Evolutionary conservation across 139 green algal genomes (phyloP).

Genomic region (Micromonas commoda): DNA sequence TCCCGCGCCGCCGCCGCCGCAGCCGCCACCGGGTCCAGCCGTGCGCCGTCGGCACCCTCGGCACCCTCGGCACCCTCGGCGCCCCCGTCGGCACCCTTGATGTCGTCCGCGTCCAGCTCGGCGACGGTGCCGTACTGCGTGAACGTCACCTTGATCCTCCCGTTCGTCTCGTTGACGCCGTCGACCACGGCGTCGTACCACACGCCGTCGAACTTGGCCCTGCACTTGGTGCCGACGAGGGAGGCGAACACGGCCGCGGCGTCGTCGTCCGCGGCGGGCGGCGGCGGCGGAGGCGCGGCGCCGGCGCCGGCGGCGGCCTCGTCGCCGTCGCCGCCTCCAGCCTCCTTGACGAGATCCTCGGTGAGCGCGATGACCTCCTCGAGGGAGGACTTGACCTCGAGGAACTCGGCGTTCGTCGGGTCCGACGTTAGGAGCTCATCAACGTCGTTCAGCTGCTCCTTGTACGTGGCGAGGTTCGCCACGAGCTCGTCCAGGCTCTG

Average conservation of each 20-base stretch:
- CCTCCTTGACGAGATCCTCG: conserved; percentile 13
- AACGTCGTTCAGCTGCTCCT: conserved; percentile 5
- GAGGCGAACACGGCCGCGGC: neutral
- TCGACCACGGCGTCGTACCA: conserved; percentile 17
- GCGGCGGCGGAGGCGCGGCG: neutral
- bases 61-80: neutral
- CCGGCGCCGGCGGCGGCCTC: neutral
- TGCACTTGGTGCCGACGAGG: neutral
- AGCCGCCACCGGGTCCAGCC: neutral
- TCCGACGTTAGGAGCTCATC: neutral
- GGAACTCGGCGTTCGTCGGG: neutral
- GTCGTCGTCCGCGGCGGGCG: neutral
- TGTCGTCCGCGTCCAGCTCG: neutral
- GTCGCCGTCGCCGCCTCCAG: neutral
- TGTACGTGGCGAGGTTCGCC: conserved; percentile 19
- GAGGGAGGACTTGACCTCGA: conserved; percentile 1
- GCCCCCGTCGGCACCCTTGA: neutral
- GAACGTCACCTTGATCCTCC: neutral
- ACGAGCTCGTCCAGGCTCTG: conserved; percentile 12
- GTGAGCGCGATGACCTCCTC: conserved; percentile 32
- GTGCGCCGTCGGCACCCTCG: neutral
- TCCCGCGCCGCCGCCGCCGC: conserved; percentile 5
- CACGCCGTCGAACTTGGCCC: neutral
- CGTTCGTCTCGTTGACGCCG: neutral
- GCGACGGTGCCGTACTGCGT: neutral